Percentiles rank a stretch among this genome's conserved stretches.
These are phyloP conservation scores for Moricandia arvensis DNA, from an alignment of 345 rosid species.

Conservation along the genomic window DNA sequence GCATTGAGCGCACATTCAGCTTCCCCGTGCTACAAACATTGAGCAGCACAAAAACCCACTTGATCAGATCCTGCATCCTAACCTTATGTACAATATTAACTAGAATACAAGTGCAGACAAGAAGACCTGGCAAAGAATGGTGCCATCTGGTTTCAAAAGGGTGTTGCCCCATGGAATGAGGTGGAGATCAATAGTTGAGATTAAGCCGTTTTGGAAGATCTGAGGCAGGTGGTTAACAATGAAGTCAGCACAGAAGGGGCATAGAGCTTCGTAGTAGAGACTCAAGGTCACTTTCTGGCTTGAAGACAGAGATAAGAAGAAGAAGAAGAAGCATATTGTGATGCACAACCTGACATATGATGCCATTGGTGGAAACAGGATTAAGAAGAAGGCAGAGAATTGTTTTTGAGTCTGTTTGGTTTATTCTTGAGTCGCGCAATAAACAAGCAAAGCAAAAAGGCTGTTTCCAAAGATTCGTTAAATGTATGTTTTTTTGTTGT, in stretches of 20 bases:
- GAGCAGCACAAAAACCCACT: background rate
- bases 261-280: slow-evolving; percentile 73
- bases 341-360: slow-evolving; percentile 13
- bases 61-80: background rate
- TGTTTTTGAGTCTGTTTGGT: background rate
- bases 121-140: slow-evolving; percentile 76
- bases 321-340: background rate
- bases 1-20: slow-evolving; percentile 54
- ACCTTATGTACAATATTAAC: background rate
- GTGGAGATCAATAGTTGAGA: slow-evolving; percentile 64
- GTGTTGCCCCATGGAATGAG: slow-evolving; percentile 87
- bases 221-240: slow-evolving; percentile 64
- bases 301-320: slow-evolving; percentile 18
- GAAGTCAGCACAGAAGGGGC: slow-evolving; percentile 73
- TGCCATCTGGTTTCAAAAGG: slow-evolving; percentile 34
- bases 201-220: slow-evolving; percentile 55
- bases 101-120: background rate
- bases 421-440: background rate
- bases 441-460: background rate
- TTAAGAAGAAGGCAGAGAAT: slow-evolving; percentile 3
- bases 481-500: background rate
- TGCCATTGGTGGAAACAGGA: slow-evolving; percentile 28
- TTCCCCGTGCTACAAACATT: slow-evolving; percentile 56
- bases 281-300: slow-evolving; percentile 52
- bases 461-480: background rate